Evolutionary conservation across 495 filamentous ascomycete genomes (phyloP).

Genomic region (Penicillium tannophilum): DNA sequence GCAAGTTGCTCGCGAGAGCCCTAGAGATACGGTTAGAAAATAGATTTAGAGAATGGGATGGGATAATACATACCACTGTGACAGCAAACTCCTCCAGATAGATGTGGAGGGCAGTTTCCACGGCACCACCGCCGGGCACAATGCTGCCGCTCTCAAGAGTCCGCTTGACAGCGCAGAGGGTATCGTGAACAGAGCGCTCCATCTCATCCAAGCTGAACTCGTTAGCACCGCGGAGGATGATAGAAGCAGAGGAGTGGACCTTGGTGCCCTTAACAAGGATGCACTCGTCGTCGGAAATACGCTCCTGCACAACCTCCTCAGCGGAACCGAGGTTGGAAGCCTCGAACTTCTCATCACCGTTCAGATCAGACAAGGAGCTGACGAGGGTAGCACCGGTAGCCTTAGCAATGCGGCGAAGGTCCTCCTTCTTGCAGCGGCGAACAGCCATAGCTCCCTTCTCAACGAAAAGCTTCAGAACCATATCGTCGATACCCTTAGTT

Average conservation of each 20-base stretch:
- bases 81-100: slow-evolving; percentile 99
- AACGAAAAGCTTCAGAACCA: slow-evolving; percentile 91
- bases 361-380: slow-evolving; percentile 90
- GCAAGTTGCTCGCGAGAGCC: slow-evolving; percentile 97
- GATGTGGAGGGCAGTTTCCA: slow-evolving; percentile 98
- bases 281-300: slow-evolving; percentile 98
- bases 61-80: slow-evolving; percentile 69
- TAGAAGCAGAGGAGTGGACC: slow-evolving; percentile 87
- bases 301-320: slow-evolving; percentile 94
- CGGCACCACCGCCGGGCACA: slow-evolving; percentile 93
- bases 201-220: slow-evolving; percentile 98
- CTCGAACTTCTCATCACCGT: slow-evolving; percentile 97
- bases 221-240: slow-evolving; percentile 94
- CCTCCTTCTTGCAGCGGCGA: slow-evolving; percentile 97
- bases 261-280: slow-evolving; percentile 97
- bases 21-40: slow-evolving; percentile 36
- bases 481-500: slow-evolving; percentile 97
- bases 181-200: slow-evolving; percentile 98
- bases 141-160: slow-evolving; percentile 96
- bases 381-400: slow-evolving; percentile 93
- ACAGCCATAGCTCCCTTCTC: slow-evolving; percentile 97
- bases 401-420: slow-evolving; percentile 92
- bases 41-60: not conserved
- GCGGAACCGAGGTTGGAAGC: slow-evolving; percentile 83
- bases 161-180: slow-evolving; percentile 93